These are phyloP conservation scores for Teunomyces panamensis DNA, from an alignment of 805 yeast species.

Conservation along the genomic window DNA sequence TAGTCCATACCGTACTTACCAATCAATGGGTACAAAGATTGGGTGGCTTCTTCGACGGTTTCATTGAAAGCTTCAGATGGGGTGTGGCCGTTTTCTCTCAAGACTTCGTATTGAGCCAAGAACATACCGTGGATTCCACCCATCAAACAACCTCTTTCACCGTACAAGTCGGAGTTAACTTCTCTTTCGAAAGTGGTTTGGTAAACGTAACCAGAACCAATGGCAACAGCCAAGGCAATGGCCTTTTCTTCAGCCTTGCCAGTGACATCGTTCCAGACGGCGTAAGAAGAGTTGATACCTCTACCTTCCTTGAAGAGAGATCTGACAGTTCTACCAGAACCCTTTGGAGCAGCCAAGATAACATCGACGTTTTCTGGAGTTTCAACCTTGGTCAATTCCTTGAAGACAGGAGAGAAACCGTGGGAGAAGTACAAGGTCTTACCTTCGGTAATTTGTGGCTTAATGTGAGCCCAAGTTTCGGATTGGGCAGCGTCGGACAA, in stretches of 20 bases:
- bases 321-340: conserved; percentile 99
- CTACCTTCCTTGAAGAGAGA: conserved; percentile 99
- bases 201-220: conserved; percentile 99
- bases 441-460: conserved; percentile 92
- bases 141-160: conserved; percentile 99
- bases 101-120: conserved; percentile 99
- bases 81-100: conserved; percentile 99
- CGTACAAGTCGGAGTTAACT: conserved; percentile 98
- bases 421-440: conserved; percentile 98
- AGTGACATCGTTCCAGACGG: conserved; percentile 98
- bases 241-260: conserved; percentile 99
- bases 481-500: conserved; percentile 99
- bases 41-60: conserved; percentile 99
- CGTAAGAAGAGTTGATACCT: conserved; percentile 99
- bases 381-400: conserved; percentile 93
- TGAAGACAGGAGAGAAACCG: conserved; percentile 99
- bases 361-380: conserved; percentile 95
- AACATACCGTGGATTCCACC: conserved; percentile 99
- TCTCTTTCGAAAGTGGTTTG: conserved; percentile 99
- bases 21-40: conserved; percentile 96
- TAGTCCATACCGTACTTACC: conserved; percentile 99
- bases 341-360: conserved; percentile 99
- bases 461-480: conserved; percentile 88
- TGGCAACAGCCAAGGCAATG: conserved; percentile 96
- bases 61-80: conserved; percentile 99